phyloP scores from a whole-genome alignment of 148 eudicot species.

The Vaccinium myrtillus region DNA sequence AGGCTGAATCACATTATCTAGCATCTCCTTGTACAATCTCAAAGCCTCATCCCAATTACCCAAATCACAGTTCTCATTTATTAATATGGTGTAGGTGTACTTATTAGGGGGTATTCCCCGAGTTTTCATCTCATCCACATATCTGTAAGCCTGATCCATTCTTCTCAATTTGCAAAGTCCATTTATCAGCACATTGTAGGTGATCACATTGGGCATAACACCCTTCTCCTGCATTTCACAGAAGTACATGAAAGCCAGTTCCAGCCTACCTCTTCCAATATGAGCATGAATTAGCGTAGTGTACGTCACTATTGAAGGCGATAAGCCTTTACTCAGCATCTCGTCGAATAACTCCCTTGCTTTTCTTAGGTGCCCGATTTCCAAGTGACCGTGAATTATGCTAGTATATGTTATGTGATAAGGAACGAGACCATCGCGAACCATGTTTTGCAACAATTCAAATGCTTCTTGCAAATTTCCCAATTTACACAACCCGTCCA shows the following conservation, averaged over 20 bases:
- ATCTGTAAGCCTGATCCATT: slow-evolving; percentile 40
- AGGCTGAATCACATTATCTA: slow-evolving; percentile 44
- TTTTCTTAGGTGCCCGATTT: slow-evolving; percentile 39
- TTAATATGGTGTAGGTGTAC: slow-evolving; percentile 55
- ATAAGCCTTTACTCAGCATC: slow-evolving; percentile 40
- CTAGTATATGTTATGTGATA: slow-evolving; percentile 55
- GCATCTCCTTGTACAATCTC: slow-evolving; percentile 47
- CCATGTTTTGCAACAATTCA: slow-evolving; percentile 43
- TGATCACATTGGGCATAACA: slow-evolving; percentile 50
- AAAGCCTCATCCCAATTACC: slow-evolving; percentile 46
- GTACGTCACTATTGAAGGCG: slow-evolving; percentile 53
- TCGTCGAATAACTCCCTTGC: slow-evolving; percentile 41
- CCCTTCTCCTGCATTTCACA: slow-evolving; percentile 44
- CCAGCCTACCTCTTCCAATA: slow-evolving; percentile 36
- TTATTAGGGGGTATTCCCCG: slow-evolving; percentile 43
- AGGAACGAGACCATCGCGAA: slow-evolving; percentile 36
- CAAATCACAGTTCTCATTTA: slow-evolving; percentile 40
- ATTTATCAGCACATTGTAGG: slow-evolving; percentile 56
- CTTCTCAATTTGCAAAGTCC: slow-evolving; percentile 54
- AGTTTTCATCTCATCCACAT: slow-evolving; percentile 41
- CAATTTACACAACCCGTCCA: slow-evolving; percentile 43
- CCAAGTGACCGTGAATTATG: slow-evolving; percentile 46
- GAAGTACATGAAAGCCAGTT: slow-evolving; percentile 44
- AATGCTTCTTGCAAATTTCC: slow-evolving; percentile 45
- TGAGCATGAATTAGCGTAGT: slow-evolving; percentile 50